These are phyloP conservation scores for Yamadazyma sp. DNA, from an alignment of 805 yeast species.

Conservation along the genomic window DNA sequence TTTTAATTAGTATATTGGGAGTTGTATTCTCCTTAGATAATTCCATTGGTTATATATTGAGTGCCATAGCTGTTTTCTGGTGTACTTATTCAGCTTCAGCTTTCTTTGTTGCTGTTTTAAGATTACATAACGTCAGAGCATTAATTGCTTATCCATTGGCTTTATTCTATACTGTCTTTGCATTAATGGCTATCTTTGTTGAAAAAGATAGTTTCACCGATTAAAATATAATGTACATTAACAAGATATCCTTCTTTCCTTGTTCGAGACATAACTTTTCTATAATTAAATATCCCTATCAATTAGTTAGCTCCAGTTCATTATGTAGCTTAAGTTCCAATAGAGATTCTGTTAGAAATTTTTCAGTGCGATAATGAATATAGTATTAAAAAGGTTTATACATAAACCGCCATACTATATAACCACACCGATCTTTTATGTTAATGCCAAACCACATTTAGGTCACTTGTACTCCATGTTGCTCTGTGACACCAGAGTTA, in stretches of 20 bases:
- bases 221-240: no score
- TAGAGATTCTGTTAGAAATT: no score
- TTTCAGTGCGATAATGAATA: no score
- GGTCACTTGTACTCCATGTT: conserved; percentile 92
- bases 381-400: no score
- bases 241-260: no score
- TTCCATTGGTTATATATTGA: conserved; percentile 64
- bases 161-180: conserved; percentile 89
- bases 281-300: no score
- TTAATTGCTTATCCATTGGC: conserved; percentile 91
- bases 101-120: conserved; percentile 81
- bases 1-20: conserved; percentile 68
- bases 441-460: conserved; percentile 90
- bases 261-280: no score
- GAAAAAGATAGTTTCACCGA: conserved; percentile 24
- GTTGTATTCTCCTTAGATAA: conserved; percentile 70
- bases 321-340: no score
- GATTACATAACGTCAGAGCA: conserved; percentile 79
- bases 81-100: conserved; percentile 93
- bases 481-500: conserved; percentile 69
- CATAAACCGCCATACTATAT: conserved; percentile 6
- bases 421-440: conserved; percentile 94
- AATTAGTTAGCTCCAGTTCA: no score
- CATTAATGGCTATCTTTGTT: conserved; percentile 89
- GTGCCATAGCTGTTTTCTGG: conserved; percentile 75